Percentiles rank a stretch among this genome's conserved stretches.
These are phyloP conservation scores for Rheum nobile DNA, from an alignment of 148 eudicot species.

Conservation along the genomic window DNA sequence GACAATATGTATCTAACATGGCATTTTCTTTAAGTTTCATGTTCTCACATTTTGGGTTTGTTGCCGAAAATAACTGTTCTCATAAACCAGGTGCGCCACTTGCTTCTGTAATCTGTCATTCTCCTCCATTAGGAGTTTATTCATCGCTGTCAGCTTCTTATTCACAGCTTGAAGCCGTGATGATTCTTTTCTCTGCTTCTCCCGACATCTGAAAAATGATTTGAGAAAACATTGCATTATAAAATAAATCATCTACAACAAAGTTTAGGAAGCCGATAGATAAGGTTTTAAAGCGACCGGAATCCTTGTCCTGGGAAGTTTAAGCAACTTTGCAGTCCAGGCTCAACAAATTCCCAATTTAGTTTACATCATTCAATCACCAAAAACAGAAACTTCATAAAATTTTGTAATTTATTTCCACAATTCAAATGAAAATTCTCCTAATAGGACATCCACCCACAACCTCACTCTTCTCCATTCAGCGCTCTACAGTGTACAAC, in stretches of 20 bases:
- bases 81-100: constrained; percentile 35
- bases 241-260: no score
- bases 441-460: no score
- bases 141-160: constrained; percentile 4
- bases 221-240: no score
- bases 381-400: background rate
- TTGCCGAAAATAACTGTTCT: constrained; percentile 34
- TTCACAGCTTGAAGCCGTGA: no score
- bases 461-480: no score
- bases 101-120: constrained; percentile 45
- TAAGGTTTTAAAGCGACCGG: no score
- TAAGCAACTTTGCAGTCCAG: background rate
- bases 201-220: no score
- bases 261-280: no score
- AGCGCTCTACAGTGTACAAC: background rate
- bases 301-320: constrained; percentile 11
- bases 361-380: background rate
- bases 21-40: background rate
- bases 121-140: constrained; percentile 46
- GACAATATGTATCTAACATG: background rate
- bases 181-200: no score
- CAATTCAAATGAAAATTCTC: no score
- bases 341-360: background rate
- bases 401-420: no score
- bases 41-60: constrained; percentile 17